Conservation (phyloP, 306 rosid species). For the Delonix regia region DNA sequence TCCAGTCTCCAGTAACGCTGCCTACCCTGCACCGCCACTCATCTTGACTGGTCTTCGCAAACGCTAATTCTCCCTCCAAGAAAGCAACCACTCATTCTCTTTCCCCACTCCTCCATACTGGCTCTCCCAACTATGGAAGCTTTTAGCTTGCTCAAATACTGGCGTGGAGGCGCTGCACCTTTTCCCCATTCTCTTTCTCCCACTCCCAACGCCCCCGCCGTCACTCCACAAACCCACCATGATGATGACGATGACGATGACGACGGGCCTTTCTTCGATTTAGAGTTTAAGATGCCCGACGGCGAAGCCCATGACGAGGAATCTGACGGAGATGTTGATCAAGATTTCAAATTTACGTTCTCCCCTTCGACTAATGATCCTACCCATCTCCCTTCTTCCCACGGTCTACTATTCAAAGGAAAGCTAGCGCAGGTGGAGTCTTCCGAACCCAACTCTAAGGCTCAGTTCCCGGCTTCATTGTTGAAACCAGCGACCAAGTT, state of each 20-base stretch:
- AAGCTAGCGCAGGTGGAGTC: conserved; percentile 71
- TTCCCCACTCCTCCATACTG: conserved; percentile 57
- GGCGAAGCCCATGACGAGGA: conserved; percentile 37
- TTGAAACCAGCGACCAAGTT: conserved; percentile 87
- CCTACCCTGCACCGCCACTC: too few relatives aligned
- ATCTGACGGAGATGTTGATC: conserved; percentile 44
- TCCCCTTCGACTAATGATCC: conserved; percentile 73
- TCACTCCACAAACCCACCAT: conserved; percentile 42
- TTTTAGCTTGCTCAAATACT: conserved; percentile 92
- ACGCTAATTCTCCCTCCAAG: conserved; percentile 14
- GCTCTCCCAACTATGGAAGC: conserved; percentile 99
- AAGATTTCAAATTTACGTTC: conserved; percentile 78
- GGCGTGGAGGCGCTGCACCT: too few relatives aligned
- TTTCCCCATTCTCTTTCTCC: too few relatives aligned
- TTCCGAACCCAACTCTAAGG: conserved; percentile 63
- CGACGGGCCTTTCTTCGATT: conserved; percentile 92
- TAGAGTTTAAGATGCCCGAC: conserved; percentile 76
- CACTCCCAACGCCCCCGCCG: conserved; percentile 9
- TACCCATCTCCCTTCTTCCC: conserved; percentile 74
- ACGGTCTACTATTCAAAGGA: conserved; percentile 73
- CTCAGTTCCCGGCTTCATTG: conserved; percentile 65
- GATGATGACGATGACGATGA: conserved; percentile 46
- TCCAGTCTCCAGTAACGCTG: too few relatives aligned
- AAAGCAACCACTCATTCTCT: conserved; percentile 25
- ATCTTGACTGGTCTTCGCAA: too few relatives aligned